Evolutionary conservation across 768 basidiomycete species (phyloP).

Genomic region (Cubamyces lactineus): DNA sequence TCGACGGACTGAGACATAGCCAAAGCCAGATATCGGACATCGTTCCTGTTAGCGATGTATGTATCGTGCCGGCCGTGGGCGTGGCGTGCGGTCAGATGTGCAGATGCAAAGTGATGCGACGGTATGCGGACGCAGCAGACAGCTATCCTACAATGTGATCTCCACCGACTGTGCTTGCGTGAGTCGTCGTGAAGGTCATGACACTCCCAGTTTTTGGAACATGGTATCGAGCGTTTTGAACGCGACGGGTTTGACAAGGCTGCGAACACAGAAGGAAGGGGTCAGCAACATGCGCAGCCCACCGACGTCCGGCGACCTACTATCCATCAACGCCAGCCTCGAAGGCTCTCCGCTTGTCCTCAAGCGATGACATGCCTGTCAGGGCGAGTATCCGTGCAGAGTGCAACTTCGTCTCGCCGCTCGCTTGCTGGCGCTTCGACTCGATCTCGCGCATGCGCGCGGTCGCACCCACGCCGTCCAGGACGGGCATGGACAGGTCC

Average conservation of each 20-base stretch:
- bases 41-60: neutral
- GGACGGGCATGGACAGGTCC: slow-evolving; percentile 92
- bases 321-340: slow-evolving; percentile 95
- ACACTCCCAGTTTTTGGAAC: slow-evolving; percentile 70
- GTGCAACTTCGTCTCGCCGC: slow-evolving; percentile 19
- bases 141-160: slow-evolving; percentile 8
- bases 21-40: neutral
- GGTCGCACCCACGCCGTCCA: slow-evolving; percentile 89
- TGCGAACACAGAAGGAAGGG: slow-evolving; percentile 33
- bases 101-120: neutral
- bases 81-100: neutral
- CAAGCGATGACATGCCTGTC: slow-evolving; percentile 91
- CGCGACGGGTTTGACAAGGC: slow-evolving; percentile 94
- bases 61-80: neutral
- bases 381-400: slow-evolving; percentile 75
- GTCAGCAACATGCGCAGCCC: neutral
- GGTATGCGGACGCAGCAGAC: neutral
- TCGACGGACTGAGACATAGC: neutral
- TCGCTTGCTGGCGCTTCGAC: slow-evolving; percentile 38
- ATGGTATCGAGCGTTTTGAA: slow-evolving; percentile 87
- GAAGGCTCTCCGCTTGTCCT: slow-evolving; percentile 90
- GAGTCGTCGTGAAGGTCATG: slow-evolving; percentile 33
- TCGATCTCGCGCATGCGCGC: slow-evolving; percentile 81
- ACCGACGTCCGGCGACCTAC: slow-evolving; percentile 52
- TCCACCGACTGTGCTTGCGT: neutral